These are phyloP conservation scores for Purpureocillium takamizusanense DNA, from an alignment of 2,329 filamentous ascomycete genomes.

Conservation along the genomic window DNA sequence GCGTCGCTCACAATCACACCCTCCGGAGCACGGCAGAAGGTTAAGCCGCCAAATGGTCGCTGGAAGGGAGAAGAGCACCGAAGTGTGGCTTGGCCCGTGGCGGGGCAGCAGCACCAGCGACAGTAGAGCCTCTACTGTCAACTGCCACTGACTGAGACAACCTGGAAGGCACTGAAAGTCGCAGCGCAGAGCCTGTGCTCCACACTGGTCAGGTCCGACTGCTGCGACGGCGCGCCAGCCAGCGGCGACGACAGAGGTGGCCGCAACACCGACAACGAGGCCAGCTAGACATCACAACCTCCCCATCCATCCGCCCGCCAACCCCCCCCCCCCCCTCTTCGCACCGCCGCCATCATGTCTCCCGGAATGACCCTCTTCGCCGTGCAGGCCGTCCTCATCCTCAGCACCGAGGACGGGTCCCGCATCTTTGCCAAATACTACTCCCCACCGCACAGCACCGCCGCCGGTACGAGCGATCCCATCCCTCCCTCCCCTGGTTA, in stretches of 20 bases:
- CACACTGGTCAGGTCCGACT: no score
- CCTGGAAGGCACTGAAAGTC: no score
- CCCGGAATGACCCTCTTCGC: conserved; percentile 68
- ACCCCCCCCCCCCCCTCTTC: conserved; percentile 2
- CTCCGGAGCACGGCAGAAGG: conserved; percentile 19
- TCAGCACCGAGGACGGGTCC: conserved; percentile 78
- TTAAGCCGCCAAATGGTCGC: conserved; percentile 13
- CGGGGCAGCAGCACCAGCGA: background rate
- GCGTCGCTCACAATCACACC: conserved; percentile 7
- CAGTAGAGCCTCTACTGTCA: background rate
- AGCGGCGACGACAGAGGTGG: no score
- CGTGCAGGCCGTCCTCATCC: conserved; percentile 68
- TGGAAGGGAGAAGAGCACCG: background rate
- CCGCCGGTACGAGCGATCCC: conserved; percentile 18
- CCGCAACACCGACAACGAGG: no score
- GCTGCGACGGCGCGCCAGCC: no score
- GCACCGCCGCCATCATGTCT: conserved; percentile 43
- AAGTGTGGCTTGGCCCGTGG: background rate
- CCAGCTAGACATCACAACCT: background rate
- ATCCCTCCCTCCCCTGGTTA: conserved; percentile 3
- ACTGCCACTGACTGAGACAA: background rate
- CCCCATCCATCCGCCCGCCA: conserved; percentile 1
- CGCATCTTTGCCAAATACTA: conserved; percentile 96
- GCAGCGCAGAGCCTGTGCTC: no score
- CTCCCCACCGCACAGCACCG: conserved; percentile 46